Base-by-base conservation (phyloP, 352 stramenopile genomes). In the Pythium insidiosum region DNA sequence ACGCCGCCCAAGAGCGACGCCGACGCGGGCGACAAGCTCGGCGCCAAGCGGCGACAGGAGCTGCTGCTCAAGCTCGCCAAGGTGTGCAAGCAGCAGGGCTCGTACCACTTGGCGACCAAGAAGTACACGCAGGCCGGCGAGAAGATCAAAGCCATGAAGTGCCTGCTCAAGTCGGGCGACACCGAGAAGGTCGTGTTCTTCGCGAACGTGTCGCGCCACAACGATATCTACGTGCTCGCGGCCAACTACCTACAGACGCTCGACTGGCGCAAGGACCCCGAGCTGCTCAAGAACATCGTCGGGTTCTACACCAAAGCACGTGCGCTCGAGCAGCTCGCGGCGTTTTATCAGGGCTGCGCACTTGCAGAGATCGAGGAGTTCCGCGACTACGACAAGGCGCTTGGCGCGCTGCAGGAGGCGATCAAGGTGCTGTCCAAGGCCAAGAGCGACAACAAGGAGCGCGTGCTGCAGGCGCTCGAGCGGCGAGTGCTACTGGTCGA, bases 121-220 rank as follows among this genome's bases (percentile, higher is more conserved):
- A 97, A 97, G 47, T 98, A 97, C 61, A 97, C 92, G 1, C 84
- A 97, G 53, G 90, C 90, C 1, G 91, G 89, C 12, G 78, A 97
- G 43, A 91, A 89, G 16, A 58, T 96, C 18, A 84, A 94, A 43
- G 94, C 91, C 13, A 95, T 98, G 73, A 97, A 97, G 57, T 98
- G 92, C 51, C 60, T 98, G 42, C 68, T 98, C 41, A 95, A 96
- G 59, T 95, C 79, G 13, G 94, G 93, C 15, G 89, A 98, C 56
- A 97, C 86, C 16, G 94, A 98, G 53, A 96, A 94, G 38, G 71
- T 92, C n/a, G 84, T 98, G 25, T 96, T 96, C 59, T 98, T 97
- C 50, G 89, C 94, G 28, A 95, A 88, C 44, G 74, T 96, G 6
- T 95, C 75, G 9, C 70, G 90, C 35, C 94, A 92, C 59, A 79